Evolutionary conservation across 2,329 filamentous ascomycete species (phyloP).

Genomic region (Colletotrichum tanaceti): DNA sequence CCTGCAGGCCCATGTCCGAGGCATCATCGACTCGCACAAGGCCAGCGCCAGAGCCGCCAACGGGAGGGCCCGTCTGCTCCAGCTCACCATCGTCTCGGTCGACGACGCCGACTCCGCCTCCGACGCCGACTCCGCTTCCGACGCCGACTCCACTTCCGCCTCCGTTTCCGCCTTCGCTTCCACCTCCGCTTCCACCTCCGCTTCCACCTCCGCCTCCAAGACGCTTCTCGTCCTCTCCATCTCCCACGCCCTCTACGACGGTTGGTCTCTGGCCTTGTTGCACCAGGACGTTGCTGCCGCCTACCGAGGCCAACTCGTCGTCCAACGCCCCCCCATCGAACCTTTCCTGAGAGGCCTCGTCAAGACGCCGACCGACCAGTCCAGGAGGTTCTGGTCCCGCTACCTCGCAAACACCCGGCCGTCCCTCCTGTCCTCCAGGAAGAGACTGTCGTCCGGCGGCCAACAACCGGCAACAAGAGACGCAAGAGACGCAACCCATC

Average conservation of each 20-base stretch:
- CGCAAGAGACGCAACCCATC: slow-evolving; percentile 53
- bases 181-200: too few relatives aligned
- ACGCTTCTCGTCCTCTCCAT: slow-evolving; percentile 74
- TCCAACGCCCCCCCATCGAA: slow-evolving; percentile 60
- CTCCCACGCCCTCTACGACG: slow-evolving; percentile 89
- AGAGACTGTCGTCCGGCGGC: slow-evolving; percentile 46
- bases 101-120: too few relatives aligned
- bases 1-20: too few relatives aligned
- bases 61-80: slow-evolving; percentile 58
- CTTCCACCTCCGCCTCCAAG: too few relatives aligned
- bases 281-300: slow-evolving; percentile 76
- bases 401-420: slow-evolving; percentile 66
- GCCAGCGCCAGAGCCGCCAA: slow-evolving; percentile 50
- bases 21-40: slow-evolving; percentile 53
- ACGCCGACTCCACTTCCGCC: too few relatives aligned
- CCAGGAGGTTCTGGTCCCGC: slow-evolving; percentile 75
- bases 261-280: slow-evolving; percentile 81
- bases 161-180: too few relatives aligned
- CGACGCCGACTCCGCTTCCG: too few relatives aligned
- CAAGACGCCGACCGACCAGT: slow-evolving; percentile 49
- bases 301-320: slow-evolving; percentile 62
- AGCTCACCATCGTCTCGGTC: slow-evolving; percentile 57
- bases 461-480: too few relatives aligned
- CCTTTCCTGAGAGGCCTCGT: slow-evolving; percentile 67
- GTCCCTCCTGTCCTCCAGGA: slow-evolving; percentile 50